These are phyloP conservation scores for Xylaria intraflava DNA, from an alignment of 495 filamentous ascomycete genomes.

Conservation along the genomic window DNA sequence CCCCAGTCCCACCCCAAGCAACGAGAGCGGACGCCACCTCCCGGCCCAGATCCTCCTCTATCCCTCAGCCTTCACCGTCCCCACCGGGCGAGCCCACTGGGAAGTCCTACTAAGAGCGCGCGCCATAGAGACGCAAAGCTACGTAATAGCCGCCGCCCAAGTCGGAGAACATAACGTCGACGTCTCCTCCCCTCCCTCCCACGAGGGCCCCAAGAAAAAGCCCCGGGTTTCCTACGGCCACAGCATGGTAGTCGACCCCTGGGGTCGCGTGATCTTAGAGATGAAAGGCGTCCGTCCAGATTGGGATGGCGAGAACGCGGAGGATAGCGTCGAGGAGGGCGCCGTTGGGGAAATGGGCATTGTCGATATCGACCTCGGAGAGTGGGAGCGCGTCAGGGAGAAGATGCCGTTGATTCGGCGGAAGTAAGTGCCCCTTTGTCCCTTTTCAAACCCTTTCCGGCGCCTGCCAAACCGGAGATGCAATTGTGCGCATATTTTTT, in stretches of 20 bases:
- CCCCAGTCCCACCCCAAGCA: background rate
- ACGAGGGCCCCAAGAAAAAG: background rate
- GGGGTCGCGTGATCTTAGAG: slow-evolving; percentile 69
- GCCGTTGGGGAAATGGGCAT: slow-evolving; percentile 41
- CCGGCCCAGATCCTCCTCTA: slow-evolving; percentile 72
- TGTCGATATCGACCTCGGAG: slow-evolving; percentile 41
- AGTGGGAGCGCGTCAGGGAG: slow-evolving; percentile 43
- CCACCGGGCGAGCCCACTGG: slow-evolving; percentile 86
- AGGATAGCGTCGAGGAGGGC: slow-evolving; percentile 28
- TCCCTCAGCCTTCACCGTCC: slow-evolving; percentile 85
- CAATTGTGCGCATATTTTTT: background rate
- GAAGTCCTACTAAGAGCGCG: slow-evolving; percentile 66
- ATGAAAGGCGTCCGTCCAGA: slow-evolving; percentile 47
- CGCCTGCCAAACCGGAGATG: no score
- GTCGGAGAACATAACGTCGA: slow-evolving; percentile 66
- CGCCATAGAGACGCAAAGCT: slow-evolving; percentile 85
- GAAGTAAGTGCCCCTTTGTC: slow-evolving; percentile 30
- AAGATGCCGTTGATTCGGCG: slow-evolving; percentile 59
- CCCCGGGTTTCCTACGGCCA: slow-evolving; percentile 74
- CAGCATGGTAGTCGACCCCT: slow-evolving; percentile 81
- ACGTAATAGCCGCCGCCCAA: slow-evolving; percentile 84
- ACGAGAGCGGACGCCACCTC: background rate
- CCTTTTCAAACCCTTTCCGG: background rate
- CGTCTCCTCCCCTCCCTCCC: slow-evolving; percentile 22
- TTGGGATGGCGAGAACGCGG: slow-evolving; percentile 33